Conservation (phyloP, 768 basidiomycete genomes). For the Boletellus emodensis region DNA sequence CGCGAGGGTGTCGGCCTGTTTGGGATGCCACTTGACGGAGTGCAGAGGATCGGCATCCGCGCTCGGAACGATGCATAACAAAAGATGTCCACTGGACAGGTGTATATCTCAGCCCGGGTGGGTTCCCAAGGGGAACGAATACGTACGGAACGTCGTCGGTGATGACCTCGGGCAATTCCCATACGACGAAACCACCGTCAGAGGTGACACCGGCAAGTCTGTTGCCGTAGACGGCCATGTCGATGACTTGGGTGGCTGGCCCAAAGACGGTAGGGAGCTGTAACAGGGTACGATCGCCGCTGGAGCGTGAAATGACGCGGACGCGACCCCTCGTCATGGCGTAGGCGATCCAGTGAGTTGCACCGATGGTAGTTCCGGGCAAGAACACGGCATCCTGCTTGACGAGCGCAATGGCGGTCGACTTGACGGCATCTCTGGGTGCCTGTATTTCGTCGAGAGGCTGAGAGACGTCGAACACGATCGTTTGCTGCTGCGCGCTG, state of each 20-base stretch:
- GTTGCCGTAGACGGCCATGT: conserved; percentile 84
- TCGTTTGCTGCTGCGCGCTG: conserved; percentile 62
- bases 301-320: conserved; percentile 83
- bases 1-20: conserved; percentile 72
- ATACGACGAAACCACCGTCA: conserved; percentile 85
- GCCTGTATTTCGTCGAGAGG: conserved; percentile 73
- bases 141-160: conserved; percentile 85
- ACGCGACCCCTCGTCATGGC: conserved; percentile 91
- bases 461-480: conserved; percentile 73
- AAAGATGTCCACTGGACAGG: conserved; percentile 52
- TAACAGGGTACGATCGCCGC: conserved; percentile 83
- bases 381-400: conserved; percentile 82
- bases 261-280: conserved; percentile 67
- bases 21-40: conserved; percentile 87
- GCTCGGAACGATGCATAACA: conserved; percentile 66
- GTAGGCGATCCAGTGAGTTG: conserved; percentile 90
- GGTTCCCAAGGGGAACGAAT: background rate
- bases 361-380: conserved; percentile 84
- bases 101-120: conserved; percentile 7
- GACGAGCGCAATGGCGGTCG: conserved; percentile 87
- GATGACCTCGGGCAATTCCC: conserved; percentile 80
- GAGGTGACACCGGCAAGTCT: conserved; percentile 82
- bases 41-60: conserved; percentile 59
- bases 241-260: conserved; percentile 59
- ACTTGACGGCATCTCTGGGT: conserved; percentile 71